Evolutionary conservation across 768 basidiomycete species (phyloP).

Genomic region (Lactarius sp.): DNA sequence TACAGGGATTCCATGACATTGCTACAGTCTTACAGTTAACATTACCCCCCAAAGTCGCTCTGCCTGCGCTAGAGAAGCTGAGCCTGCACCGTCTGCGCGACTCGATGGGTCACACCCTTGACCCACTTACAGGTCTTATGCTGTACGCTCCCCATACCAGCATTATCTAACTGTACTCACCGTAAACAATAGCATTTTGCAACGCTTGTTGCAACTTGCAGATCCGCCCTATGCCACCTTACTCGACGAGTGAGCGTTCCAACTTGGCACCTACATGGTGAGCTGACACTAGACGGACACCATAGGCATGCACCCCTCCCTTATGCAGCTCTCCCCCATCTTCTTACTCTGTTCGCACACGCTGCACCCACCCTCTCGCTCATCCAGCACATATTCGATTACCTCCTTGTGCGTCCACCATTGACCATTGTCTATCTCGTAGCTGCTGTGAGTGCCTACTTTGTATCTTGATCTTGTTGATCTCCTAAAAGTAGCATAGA

Average conservation of each 20-base stretch:
- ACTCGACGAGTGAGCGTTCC: slow-evolving; percentile 53
- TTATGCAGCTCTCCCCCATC: slow-evolving; percentile 85
- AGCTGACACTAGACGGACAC: not conserved
- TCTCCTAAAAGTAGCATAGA: slow-evolving; percentile 37
- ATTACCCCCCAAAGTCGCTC: slow-evolving; percentile 53
- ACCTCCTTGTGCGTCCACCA: slow-evolving; percentile 76
- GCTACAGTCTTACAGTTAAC: slow-evolving; percentile 79
- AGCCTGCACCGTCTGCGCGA: slow-evolving; percentile 79
- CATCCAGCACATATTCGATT: slow-evolving; percentile 91
- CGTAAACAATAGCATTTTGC: slow-evolving; percentile 52
- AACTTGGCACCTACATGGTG: not conserved
- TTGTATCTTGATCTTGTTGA: not conserved
- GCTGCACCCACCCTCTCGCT: slow-evolving; percentile 86
- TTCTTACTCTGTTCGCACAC: slow-evolving; percentile 89
- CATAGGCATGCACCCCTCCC: slow-evolving; percentile 70
- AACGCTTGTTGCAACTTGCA: slow-evolving; percentile 62
- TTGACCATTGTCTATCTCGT: slow-evolving; percentile 78
- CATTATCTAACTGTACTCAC: slow-evolving; percentile 52
- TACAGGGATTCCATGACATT: slow-evolving; percentile 89
- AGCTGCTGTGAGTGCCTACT: slow-evolving; percentile 57
- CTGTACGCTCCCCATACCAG: slow-evolving; percentile 47
- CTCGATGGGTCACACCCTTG: slow-evolving; percentile 81
- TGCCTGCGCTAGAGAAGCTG: slow-evolving; percentile 61
- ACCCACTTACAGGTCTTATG: slow-evolving; percentile 78
- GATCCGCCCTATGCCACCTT: slow-evolving; percentile 67